A percentile compares a stretch with the other conserved stretches of the same genome.
Evolutionary conservation across 192 early-diverging fungal species (phyloP).

Genomic region (Umbelopsis sp.): DNA sequence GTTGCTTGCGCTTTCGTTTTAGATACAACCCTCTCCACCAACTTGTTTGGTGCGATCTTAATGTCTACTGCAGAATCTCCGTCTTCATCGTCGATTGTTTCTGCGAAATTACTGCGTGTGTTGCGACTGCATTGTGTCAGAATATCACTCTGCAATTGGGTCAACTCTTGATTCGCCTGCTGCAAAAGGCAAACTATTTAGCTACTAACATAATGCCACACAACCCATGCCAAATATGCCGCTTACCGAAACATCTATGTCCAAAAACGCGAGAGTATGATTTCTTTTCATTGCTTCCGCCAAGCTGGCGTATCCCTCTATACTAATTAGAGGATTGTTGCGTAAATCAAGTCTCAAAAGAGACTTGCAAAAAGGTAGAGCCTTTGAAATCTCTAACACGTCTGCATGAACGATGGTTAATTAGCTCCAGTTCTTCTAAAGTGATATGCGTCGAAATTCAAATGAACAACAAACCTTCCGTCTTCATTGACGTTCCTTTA

Average conservation of each 20-base stretch:
- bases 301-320: not conserved
- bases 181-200: not conserved
- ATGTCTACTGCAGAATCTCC: too few relatives aligned
- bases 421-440: not conserved
- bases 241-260: constrained; percentile 12
- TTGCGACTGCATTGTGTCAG: constrained; percentile 5
- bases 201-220: too few relatives aligned
- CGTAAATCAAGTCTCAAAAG: constrained; percentile 3
- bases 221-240: too few relatives aligned
- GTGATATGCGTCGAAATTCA: not conserved
- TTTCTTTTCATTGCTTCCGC: constrained; percentile 3
- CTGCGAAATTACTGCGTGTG: not conserved
- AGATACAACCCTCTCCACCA: not conserved
- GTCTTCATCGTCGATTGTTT: not conserved
- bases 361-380: not conserved
- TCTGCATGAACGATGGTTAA: not conserved
- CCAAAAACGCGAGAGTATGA: constrained; percentile 11
- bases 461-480: not conserved
- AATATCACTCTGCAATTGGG: constrained; percentile 10
- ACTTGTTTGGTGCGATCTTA: not conserved
- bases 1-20: constrained; percentile 30
- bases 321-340: not conserved
- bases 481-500: constrained; percentile 8
- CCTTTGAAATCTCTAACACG: not conserved
- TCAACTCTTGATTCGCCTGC: constrained; percentile 16